A percentile compares a stretch with the other conserved stretches of the same genome.
These are phyloP conservation scores for Spiraea crenata DNA, from an alignment of 331 rosid genomes.

Conservation along the genomic window DNA sequence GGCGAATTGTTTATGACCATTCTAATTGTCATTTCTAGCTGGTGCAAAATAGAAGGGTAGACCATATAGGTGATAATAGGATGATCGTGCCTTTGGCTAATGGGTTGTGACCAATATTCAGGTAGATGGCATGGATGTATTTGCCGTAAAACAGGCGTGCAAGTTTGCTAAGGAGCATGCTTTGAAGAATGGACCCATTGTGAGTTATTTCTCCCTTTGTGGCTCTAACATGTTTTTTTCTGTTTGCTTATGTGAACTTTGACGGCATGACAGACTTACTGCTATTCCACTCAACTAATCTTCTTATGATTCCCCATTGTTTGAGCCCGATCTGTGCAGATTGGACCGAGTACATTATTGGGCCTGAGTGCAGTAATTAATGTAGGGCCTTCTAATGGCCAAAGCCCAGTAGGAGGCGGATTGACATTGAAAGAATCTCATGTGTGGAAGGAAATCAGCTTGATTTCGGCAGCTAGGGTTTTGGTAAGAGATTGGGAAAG, in stretches of 20 bases:
- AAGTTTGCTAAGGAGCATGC: constrained; percentile 90
- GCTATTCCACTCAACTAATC: not conserved
- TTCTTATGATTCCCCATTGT: not conserved
- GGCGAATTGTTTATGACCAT: no score
- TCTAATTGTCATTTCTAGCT: no score
- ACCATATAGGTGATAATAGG: not conserved
- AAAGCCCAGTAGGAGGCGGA: no score
- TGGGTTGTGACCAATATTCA: constrained; percentile 21
- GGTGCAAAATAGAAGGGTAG: not conserved
- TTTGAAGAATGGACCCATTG: constrained; percentile 92
- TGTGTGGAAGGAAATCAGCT: no score
- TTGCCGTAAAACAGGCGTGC: constrained; percentile 96
- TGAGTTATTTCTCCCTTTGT: constrained; percentile 42
- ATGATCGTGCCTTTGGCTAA: not conserved
- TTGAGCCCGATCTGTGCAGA: no score
- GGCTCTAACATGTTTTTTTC: not conserved
- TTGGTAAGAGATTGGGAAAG: no score
- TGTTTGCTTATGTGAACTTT: not conserved
- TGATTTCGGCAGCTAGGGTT: no score
- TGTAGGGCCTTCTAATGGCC: no score
- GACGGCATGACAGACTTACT: not conserved
- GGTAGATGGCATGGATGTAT: constrained; percentile 98
- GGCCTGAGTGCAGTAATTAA: no score
- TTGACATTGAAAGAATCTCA: no score
- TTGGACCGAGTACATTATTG: no score